Evolutionary conservation across 129 eudicot genomes (phyloP).

Genomic region (Erigeron canadensis): DNA sequence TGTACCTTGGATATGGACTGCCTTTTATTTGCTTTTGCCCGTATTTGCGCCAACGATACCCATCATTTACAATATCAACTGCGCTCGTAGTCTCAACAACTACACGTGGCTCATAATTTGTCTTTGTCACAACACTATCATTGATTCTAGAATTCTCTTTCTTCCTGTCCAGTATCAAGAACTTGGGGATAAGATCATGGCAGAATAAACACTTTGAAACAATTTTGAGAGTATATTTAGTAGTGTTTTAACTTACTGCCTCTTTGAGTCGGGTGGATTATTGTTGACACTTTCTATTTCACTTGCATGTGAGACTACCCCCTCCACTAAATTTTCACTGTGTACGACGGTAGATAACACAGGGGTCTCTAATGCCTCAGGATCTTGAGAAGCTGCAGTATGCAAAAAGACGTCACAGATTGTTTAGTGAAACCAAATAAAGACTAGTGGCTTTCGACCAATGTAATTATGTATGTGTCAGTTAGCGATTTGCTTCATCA

Average conservation of each 20-base stretch:
- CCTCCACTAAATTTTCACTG: slow-evolving; percentile 23
- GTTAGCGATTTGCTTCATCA: not conserved
- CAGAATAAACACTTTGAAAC: not conserved
- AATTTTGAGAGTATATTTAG: slow-evolving; percentile 6
- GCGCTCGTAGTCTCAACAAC: slow-evolving; percentile 68
- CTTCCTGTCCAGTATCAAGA: slow-evolving; percentile 62
- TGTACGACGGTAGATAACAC: slow-evolving; percentile 8
- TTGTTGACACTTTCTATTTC: slow-evolving; percentile 34
- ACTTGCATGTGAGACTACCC: slow-evolving; percentile 36
- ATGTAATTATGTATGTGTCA: not conserved
- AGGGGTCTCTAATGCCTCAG: slow-evolving; percentile 8
- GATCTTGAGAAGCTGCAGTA: slow-evolving; percentile 29
- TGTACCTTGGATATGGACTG: slow-evolving; percentile 70
- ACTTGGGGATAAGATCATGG: slow-evolving; percentile 13
- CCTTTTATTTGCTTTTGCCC: slow-evolving; percentile 83
- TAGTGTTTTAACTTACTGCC: slow-evolving; percentile 49
- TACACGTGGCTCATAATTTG: slow-evolving; percentile 41
- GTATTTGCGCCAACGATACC: slow-evolving; percentile 86
- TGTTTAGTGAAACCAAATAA: slow-evolving; percentile 27
- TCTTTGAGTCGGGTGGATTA: slow-evolving; percentile 43
- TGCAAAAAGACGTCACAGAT: slow-evolving; percentile 30
- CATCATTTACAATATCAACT: slow-evolving; percentile 78
- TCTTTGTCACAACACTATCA: slow-evolving; percentile 39
- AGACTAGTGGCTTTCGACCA: not conserved
- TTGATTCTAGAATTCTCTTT: slow-evolving; percentile 33